Percentiles rank a stretch among this genome's conserved stretches.
Evolutionary conservation across 2,329 filamentous ascomycete genomes (phyloP).

Genomic region (Geosmithia putterillii): DNA sequence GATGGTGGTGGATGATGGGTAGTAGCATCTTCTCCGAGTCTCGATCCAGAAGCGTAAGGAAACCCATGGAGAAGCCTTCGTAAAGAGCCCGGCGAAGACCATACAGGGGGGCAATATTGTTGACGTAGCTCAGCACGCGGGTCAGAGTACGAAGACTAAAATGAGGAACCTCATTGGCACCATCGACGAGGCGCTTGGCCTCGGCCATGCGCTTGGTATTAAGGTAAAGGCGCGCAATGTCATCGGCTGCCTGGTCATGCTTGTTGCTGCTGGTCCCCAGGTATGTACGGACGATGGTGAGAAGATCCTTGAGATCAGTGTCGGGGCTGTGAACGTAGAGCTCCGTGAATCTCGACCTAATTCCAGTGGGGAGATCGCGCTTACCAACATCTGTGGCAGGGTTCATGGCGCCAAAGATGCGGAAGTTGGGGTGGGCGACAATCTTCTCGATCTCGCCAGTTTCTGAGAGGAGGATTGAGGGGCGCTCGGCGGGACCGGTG

Average conservation of each 20-base stretch:
- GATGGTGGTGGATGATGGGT: conserved; percentile 67
- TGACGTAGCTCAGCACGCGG: conserved; percentile 77
- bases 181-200: conserved; percentile 80
- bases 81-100: conserved; percentile 76
- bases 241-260: conserved; percentile 61
- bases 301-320: conserved; percentile 70
- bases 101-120: conserved; percentile 72
- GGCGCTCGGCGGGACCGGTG: conserved; percentile 55
- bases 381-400: conserved; percentile 96
- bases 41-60: conserved; percentile 75
- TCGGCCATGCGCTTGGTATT: conserved; percentile 73
- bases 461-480: conserved; percentile 83
- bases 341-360: conserved; percentile 89
- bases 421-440: conserved; percentile 80
- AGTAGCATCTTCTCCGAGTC: conserved; percentile 69
- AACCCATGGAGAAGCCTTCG: conserved; percentile 97
- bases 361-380: conserved; percentile 77
- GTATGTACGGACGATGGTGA: conserved; percentile 82
- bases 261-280: conserved; percentile 59
- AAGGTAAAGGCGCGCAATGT: conserved; percentile 79
- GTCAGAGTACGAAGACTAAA: conserved; percentile 94
- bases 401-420: conserved; percentile 98
- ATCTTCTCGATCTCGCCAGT: conserved; percentile 88
- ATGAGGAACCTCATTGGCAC: conserved; percentile 89
- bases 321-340: conserved; percentile 90